Evolutionary conservation across 73 alveolate genomes (phyloP), one percentile per base, ranked within the genome.

Genomic region (Blepharisma stoltei): DNA sequence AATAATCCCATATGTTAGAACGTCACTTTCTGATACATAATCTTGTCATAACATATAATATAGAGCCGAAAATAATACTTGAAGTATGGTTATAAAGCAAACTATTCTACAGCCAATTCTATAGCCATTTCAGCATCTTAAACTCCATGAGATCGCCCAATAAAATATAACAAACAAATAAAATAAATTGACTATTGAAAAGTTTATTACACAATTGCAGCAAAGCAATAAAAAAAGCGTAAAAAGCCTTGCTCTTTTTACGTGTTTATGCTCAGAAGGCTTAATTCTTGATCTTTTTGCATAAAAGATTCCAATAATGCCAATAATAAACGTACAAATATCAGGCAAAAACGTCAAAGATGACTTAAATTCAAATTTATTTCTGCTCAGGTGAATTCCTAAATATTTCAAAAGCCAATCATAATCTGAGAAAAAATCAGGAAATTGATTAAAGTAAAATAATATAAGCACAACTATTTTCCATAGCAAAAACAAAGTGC

Each of bases 211-310:
- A 38, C 73, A 60, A 38, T n/a, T 60, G 23, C 73, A n/a, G 11
- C 46, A 14, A 14, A 60, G 45, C 18, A 38, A n/a, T 60, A 60
- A 25, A 60, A 60, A 60, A 25, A n/a, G 11, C 4, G 46, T 2
- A 25, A 60, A 60, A 60, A 60, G 73, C 73, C 73, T 14, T 32
- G 46, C 14, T n/a, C 18, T 60, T 60, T 60, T 60, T 60, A n/a
- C 73, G 3, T 60, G 41, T 32, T 25, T 14, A 18, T 14, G 18
- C 2, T 60, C 73, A 60, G 46, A 14, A 14, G 73, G 73, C 73
- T 25, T 60, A 38, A 60, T 14, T 25, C 23, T 60, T 3, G 23
- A n/a, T 60, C 5, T 60, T 60, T 60, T 32, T 32, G 41, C 2
- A 25, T 60, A 60, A 2, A 0, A 14, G 4, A n/a, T 14, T 9